Evolutionary conservation across 163 green algal species (phyloP), one percentile per base, ranked within the genome.

Genomic region (Scenedesmus sp.): DNA sequence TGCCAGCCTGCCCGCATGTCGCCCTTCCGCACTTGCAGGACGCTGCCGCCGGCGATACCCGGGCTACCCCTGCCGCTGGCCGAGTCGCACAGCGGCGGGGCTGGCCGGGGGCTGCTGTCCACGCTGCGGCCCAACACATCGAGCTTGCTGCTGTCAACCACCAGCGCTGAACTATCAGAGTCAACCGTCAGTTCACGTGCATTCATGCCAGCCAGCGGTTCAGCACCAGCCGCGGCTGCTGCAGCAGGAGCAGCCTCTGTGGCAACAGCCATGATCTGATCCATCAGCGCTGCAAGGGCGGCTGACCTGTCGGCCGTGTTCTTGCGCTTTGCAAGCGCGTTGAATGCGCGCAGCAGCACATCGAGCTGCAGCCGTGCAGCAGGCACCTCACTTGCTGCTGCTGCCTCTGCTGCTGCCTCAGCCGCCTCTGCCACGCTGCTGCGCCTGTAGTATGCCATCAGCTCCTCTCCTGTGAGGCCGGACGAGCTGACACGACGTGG

Each of bases 391-490:
- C 43, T 68, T 40, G 35, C 85, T 33, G 35, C 85, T 53, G 43
- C 68, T 51, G 86, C 86, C 46, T 35, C 70, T 30, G 40, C 86
- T 10, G 51, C 86, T 61, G 76, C 86, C 35, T 91, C 86, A 24
- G 87, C 73, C 53, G 78, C 56, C 56, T 87, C 53, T 33, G 87
- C 79, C 37, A 30, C 26, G 35, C 87, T 87, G 40, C 51, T 91
- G 61, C 72, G 56, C 33, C 87, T 65, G 78, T 87, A 81, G 22
- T 87, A 68, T 20, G 30, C 46, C 53, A 65, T 40, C 78, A 91
- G 79, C 87, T 91, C 30, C 49, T 91, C 56, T 0, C 51, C 87
- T 20, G 87, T 86, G 15, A 91, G 81, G 46, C 79, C 78, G 61
- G 26, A 40, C 1, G 76, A 68, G 87, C 49, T 91, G 33, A 81